A percentile compares a stretch with the other conserved stretches of the same genome.
Conservation (phyloP, 441 rosid genomes). For the Gossypium davidsonii region DNA sequence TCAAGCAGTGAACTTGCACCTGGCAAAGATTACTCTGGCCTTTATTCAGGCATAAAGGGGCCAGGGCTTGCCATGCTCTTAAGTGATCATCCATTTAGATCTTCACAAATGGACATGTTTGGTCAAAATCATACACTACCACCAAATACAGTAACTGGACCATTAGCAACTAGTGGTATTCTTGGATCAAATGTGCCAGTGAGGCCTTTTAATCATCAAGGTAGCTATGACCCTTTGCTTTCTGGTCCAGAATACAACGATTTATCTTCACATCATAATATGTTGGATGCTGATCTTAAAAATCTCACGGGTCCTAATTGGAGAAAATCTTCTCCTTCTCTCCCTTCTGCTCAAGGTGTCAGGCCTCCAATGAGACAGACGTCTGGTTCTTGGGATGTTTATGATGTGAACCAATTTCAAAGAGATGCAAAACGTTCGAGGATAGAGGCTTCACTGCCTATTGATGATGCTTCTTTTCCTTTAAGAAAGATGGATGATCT, state of each 20-base stretch:
- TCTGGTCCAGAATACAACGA: conserved; percentile 49
- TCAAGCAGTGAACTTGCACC: conserved; percentile 65
- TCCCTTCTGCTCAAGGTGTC: conserved; percentile 50
- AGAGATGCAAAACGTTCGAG: conserved; percentile 65
- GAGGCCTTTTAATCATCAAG: conserved; percentile 21
- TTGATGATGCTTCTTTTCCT: conserved; percentile 45
- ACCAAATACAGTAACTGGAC: conserved; percentile 27
- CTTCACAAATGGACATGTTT: conserved; percentile 38
- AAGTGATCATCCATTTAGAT: conserved; percentile 39
- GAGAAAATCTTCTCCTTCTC: conserved; percentile 65
- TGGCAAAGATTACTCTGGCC: conserved; percentile 43
- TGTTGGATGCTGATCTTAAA: conserved; percentile 31
- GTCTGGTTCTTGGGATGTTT: conserved; percentile 73
- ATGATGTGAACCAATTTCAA: conserved; percentile 51
- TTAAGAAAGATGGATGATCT: conserved; percentile 44
- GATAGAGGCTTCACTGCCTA: conserved; percentile 44
- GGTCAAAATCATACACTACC: conserved; percentile 34
- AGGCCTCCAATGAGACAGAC: conserved; percentile 47
- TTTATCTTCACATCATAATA: conserved; percentile 23
- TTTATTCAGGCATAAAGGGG: conserved; percentile 54
- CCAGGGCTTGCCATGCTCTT: conserved; percentile 46
- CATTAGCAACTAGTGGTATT: conserved; percentile 33
- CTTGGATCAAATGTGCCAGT: conserved; percentile 33
- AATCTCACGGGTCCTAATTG: conserved; percentile 39
- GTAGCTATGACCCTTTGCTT: conserved; percentile 44